Evolutionary conservation across 2,329 filamentous ascomycete species (phyloP).

Genomic region (Leptographium radiaticola): DNA sequence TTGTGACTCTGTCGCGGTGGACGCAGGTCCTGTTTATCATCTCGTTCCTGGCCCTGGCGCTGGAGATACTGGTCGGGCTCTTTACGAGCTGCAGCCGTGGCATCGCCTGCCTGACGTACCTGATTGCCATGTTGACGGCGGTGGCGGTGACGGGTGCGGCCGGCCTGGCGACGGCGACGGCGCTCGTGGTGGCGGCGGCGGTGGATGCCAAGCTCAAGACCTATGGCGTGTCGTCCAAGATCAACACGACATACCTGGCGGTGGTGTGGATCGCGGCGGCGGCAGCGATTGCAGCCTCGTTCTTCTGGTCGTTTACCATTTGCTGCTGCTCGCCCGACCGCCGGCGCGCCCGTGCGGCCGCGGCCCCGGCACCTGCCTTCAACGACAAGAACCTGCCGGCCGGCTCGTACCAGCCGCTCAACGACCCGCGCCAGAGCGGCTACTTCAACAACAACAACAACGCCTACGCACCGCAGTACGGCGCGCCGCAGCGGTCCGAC

Average conservation of each 20-base stretch:
- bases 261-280: conserved; percentile 68
- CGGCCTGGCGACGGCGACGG: conserved; percentile 61
- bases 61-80: conserved; percentile 66
- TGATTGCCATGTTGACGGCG: conserved; percentile 54
- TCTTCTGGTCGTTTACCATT: conserved; percentile 86
- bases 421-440: conserved; percentile 22
- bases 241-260: conserved; percentile 59
- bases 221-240: conserved; percentile 54
- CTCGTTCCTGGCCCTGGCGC: conserved; percentile 53
- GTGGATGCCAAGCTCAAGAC: conserved; percentile 53
- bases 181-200: conserved; percentile 53
- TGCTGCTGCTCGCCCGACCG: conserved; percentile 75
- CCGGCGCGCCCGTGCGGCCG: conserved; percentile 17
- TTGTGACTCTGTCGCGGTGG: conserved; percentile 64
- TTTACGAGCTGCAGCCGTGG: conserved; percentile 72
- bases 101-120: conserved; percentile 69
- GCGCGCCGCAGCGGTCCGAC: conserved; percentile 29
- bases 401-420: conserved; percentile 31
- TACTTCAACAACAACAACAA: conserved; percentile 23
- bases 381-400: conserved; percentile 37
- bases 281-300: conserved; percentile 58
- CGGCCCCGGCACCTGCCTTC: conserved; percentile 19
- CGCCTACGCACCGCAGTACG: conserved; percentile 14
- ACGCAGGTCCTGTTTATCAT: conserved; percentile 72
- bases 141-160: conserved; percentile 47